phyloP scores from a whole-genome alignment of 495 filamentous ascomycete genomes.

The Apiosordaria backusii region DNA sequence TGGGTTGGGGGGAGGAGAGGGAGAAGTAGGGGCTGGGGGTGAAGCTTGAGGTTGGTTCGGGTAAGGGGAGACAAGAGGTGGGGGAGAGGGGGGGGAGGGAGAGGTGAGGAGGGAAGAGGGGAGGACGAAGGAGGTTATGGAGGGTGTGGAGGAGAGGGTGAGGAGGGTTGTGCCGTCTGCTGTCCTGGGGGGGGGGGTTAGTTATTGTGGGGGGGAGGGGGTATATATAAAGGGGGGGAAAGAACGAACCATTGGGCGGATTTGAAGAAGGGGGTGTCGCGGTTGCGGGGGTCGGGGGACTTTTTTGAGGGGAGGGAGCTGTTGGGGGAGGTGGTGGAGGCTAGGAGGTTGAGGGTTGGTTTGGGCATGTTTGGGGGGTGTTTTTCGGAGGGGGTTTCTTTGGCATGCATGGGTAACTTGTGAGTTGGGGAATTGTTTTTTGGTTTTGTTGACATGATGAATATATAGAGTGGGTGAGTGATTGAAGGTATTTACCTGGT shows the following conservation, averaged over 20 bases:
- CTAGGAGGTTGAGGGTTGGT: slow-evolving; percentile 26
- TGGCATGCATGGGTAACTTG: not conserved
- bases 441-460: not conserved
- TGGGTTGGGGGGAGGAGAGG: slow-evolving; percentile 62
- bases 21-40: slow-evolving; percentile 70
- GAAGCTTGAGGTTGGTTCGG: slow-evolving; percentile 68
- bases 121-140: slow-evolving; percentile 66
- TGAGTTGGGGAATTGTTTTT: not conserved
- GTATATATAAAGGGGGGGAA: not conserved
- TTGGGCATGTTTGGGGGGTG: slow-evolving; percentile 14
- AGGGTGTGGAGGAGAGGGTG: slow-evolving; percentile 66
- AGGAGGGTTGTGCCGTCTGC: slow-evolving; percentile 80
- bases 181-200: slow-evolving; percentile 44
- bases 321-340: slow-evolving; percentile 9
- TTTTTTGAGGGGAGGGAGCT: slow-evolving; percentile 1
- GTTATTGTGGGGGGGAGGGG: not conserved
- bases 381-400: not conserved
- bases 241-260: slow-evolving; percentile 35
- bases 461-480: not conserved
- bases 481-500: not conserved
- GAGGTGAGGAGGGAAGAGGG: slow-evolving; percentile 67
- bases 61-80: slow-evolving; percentile 57
- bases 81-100: slow-evolving; percentile 49
- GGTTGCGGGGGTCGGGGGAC: not conserved
- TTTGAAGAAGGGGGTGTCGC: slow-evolving; percentile 31